Percentiles rank a stretch among this genome's conserved stretches.
These are phyloP conservation scores for Magnusiomyces magnusii DNA, from an alignment of 1,139 yeast species.

Conservation along the genomic window DNA sequence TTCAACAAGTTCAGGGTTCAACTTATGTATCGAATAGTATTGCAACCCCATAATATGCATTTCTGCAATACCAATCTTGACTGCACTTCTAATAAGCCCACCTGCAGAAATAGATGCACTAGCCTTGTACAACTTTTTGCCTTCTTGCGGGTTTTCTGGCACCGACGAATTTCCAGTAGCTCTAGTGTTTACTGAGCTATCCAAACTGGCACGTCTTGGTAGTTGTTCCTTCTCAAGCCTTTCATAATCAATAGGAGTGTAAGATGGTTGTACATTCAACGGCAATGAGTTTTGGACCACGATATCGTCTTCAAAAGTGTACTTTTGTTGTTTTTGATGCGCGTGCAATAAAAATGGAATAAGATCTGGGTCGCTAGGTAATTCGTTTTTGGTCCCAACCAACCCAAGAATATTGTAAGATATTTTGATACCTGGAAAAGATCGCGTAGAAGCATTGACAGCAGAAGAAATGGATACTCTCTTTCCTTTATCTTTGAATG, in stretches of 20 bases:
- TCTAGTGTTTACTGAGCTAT: background rate
- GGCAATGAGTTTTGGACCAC: background rate
- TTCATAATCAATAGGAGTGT: background rate
- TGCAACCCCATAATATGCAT: constrained; percentile 14
- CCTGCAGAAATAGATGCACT: background rate
- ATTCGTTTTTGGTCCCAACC: background rate
- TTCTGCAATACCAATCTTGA: constrained; percentile 12
- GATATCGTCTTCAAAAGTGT: background rate
- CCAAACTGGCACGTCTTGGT: background rate
- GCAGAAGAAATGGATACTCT: background rate
- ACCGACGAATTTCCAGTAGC: background rate
- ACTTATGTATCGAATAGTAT: background rate
- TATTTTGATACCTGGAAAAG: background rate
- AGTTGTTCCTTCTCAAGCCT: background rate
- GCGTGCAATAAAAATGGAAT: background rate
- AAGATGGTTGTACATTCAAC: background rate
- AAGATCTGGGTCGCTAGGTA: background rate
- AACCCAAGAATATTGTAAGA: background rate
- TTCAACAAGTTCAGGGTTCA: background rate
- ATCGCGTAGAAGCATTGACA: background rate
- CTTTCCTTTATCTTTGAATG: background rate
- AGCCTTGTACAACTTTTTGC: background rate
- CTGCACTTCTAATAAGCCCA: constrained; percentile 7
- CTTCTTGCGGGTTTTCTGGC: background rate
- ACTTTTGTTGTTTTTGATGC: background rate